Evolutionary conservation across 495 filamentous ascomycete species (phyloP), one percentile per base, ranked within the genome.

Genomic region (Penicillium riverlandense): DNA sequence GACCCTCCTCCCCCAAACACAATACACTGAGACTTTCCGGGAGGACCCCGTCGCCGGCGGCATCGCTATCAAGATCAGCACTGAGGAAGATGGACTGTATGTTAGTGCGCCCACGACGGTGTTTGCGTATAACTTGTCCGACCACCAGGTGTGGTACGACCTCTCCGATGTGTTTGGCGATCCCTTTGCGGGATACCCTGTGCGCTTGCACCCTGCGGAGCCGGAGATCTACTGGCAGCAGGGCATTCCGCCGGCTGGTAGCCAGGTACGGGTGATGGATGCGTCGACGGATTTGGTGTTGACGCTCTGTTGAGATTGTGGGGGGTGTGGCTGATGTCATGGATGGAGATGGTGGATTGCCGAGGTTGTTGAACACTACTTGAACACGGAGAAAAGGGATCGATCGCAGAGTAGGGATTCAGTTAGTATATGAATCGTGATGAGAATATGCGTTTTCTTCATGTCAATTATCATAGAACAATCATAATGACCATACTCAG

Each of bases 91-190:
- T 49, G 77, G 77, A 13, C 62, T 81, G 29, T 77, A 69, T 52
- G 61, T 42, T 33, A 72, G 70, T 43, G 54, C 68, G 4, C 67
- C 78, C 7, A 57, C 74, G 66, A 72, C 70, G 27, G 60, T 75
- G 38, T 79, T 77, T 44, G 73, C 75, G 9, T 80, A 79, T 50
- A 75, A 69, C 42, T 54, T 79, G 11, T 66, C 72, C 38, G 58
- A 63, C 11, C 47, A 34, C 11, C 53, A 58, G 2, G 62, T 83
- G 29, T 83, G 75, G 76, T 81, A 78, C 47, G 76, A 79, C 53
- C 55, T 82, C 33, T 70, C 65, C 13, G 70, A 76, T 57, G 72
- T 81, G 6, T 77, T 76, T 49, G 78, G 78, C 2, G 72, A 80
- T 44, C 67, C 74, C 7, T 80, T 82, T 48, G 46, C 44, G 34